phyloP scores from a whole-genome alignment of 2,329 filamentous ascomycete species.

The Alternaria rosae region DNA sequence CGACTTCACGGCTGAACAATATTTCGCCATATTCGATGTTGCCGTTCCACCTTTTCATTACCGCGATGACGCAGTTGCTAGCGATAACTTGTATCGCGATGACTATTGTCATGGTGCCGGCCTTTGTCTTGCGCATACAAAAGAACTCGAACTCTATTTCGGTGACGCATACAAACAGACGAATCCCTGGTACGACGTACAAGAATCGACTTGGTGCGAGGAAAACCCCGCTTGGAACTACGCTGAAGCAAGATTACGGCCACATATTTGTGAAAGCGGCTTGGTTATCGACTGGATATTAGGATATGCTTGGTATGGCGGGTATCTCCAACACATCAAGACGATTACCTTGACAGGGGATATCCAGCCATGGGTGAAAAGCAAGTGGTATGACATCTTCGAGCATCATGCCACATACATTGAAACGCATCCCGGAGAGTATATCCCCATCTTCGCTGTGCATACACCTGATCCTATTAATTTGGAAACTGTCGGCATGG shows the following conservation, averaged over 20 bases:
- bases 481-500: slow-evolving; percentile 2
- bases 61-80: background rate
- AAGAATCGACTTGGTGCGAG: background rate
- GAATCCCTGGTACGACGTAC: slow-evolving; percentile 15
- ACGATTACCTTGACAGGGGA: slow-evolving; percentile 7
- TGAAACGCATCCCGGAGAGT: background rate
- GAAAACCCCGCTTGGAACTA: background rate
- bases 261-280: background rate
- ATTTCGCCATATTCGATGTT: slow-evolving; percentile 24
- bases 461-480: background rate
- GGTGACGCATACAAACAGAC: background rate
- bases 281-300: background rate
- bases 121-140: slow-evolving; percentile 9
- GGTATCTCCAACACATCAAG: background rate
- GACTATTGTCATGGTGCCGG: background rate
- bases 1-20: slow-evolving; percentile 13
- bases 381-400: slow-evolving; percentile 26
- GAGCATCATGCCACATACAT: background rate
- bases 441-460: background rate
- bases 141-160: slow-evolving; percentile 13
- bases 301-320: background rate
- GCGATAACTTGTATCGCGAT: slow-evolving; percentile 1
- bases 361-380: slow-evolving; percentile 24
- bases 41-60: slow-evolving; percentile 18
- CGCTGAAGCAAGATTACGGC: background rate